Percentiles rank a stretch among this genome's conserved stretches.
phyloP scores from a whole-genome alignment of 23 red algal species.

The Gracilaria vermiculophylla region DNA sequence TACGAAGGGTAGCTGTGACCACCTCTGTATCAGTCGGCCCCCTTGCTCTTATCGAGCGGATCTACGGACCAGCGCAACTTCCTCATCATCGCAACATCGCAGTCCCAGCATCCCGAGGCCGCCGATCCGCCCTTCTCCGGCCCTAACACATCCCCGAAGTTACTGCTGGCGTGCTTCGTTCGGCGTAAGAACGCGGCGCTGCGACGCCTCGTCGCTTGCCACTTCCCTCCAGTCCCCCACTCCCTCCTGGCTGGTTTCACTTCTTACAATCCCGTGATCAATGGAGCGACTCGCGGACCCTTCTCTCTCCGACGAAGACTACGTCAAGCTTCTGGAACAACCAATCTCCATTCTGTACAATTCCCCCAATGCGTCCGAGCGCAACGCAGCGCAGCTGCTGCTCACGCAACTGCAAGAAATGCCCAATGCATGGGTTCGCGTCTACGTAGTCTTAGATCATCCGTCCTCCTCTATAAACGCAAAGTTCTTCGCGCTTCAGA shows the following conservation, averaged over 20 bases:
- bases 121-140: neutral
- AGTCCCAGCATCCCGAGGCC: neutral
- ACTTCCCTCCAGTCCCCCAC: neutral
- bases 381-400: constrained; percentile 81
- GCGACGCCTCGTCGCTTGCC: constrained; percentile 18
- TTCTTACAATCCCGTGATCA: neutral
- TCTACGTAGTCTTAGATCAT: constrained; percentile 90
- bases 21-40: too few relatives aligned
- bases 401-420: constrained; percentile 82
- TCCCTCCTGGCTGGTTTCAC: neutral
- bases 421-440: constrained; percentile 89
- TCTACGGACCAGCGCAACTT: neutral
- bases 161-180: neutral
- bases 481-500: constrained; percentile 97
- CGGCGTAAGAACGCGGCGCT: neutral
- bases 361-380: constrained; percentile 60
- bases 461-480: constrained; percentile 44
- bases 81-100: neutral
- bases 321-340: constrained; percentile 73
- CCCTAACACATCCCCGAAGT: neutral
- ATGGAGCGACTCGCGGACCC: constrained; percentile 84
- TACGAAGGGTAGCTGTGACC: too few relatives aligned
- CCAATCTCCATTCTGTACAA: constrained; percentile 72
- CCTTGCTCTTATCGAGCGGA: neutral
- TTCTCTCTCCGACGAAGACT: constrained; percentile 82